Evolutionary conservation across 2,329 filamentous ascomycete genomes (phyloP).

Genomic region (Exophiala sp.): DNA sequence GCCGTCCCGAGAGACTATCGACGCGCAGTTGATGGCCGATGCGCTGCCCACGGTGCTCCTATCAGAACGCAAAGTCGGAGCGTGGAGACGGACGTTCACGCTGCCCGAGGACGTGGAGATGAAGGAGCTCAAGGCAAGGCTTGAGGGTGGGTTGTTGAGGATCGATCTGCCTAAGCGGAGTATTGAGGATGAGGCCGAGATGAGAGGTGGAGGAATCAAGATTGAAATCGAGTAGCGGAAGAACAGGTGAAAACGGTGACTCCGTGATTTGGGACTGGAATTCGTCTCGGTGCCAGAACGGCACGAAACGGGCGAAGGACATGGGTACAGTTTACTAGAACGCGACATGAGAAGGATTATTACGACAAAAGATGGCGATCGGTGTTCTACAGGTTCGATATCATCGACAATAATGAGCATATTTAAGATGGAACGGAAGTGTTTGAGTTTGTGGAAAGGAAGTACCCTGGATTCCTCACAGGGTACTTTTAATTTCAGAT

Average conservation of each 20-base stretch:
- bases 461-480: no score
- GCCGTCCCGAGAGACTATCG: constrained; percentile 20
- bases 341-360: no score
- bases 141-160: constrained; percentile 21
- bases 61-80: constrained; percentile 20
- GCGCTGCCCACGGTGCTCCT: constrained; percentile 19
- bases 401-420: no score
- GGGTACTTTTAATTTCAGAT: no score
- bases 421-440: no score
- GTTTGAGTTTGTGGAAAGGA: no score
- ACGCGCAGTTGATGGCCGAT: constrained; percentile 17
- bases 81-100: constrained; percentile 25
- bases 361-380: no score
- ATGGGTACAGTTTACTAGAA: no score
- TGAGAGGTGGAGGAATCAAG: constrained; percentile 18
- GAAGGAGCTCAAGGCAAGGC: constrained; percentile 22
- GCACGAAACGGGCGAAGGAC: no score
- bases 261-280: background rate
- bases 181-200: constrained; percentile 12
- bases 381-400: no score
- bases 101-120: constrained; percentile 25
- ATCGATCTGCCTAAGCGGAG: constrained; percentile 24
- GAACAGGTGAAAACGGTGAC: background rate
- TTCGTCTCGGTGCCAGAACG: background rate
- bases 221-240: constrained; percentile 18